Conservation (phyloP, 2,329 filamentous ascomycete species). For the Botryotinia globosa region DNA sequence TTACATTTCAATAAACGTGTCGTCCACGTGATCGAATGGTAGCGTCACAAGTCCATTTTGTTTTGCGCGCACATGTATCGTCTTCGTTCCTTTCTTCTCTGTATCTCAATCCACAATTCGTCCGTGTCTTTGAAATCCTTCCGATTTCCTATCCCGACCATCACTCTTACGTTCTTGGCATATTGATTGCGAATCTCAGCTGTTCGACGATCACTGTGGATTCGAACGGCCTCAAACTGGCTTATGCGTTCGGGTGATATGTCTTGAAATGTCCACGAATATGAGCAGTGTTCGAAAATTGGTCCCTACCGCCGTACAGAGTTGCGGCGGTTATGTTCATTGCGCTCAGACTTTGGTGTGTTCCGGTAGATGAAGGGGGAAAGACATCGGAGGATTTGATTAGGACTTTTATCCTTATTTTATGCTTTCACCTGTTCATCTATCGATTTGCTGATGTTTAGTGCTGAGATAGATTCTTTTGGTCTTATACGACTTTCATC, state of each 20-base stretch:
- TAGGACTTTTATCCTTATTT: neutral
- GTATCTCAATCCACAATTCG: neutral
- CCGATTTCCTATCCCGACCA: neutral
- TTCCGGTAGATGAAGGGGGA: neutral
- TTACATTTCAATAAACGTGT: neutral
- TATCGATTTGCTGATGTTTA: neutral
- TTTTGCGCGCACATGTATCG: neutral
- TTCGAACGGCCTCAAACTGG: neutral
- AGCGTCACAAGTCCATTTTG: neutral
- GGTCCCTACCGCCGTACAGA: neutral
- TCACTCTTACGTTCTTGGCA: neutral
- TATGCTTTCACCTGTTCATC: neutral
- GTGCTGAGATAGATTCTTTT: neutral
- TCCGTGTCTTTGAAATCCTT: neutral
- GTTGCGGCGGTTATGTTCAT: conserved; percentile 1
- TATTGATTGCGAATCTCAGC: neutral
- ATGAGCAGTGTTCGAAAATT: conserved; percentile 14
- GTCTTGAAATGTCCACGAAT: neutral
- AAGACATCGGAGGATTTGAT: neutral
- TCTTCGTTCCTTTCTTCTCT: neutral
- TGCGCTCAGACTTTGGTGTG: neutral
- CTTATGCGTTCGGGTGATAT: neutral
- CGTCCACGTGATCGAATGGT: neutral
- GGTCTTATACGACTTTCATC: neutral
- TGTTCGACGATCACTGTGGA: neutral